Evolutionary conservation across 2,329 filamentous ascomycete species (phyloP), one percentile per base, ranked within the genome.

Genomic region (Curvularia verruculosa): DNA sequence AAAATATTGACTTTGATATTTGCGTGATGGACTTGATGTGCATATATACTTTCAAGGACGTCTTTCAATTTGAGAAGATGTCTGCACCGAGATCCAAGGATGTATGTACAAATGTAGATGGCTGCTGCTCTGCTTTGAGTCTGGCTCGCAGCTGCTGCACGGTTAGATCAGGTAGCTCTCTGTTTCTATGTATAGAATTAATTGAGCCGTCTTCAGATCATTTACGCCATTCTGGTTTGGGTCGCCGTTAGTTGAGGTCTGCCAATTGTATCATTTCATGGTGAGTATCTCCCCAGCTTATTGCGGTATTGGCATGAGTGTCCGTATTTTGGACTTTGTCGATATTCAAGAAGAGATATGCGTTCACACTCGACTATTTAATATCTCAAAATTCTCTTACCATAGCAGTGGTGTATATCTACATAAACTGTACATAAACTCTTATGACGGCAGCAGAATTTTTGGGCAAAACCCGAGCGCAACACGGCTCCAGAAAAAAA

Each of bases 291-390:
- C n/a, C n/a, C n/a, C n/a, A n/a, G n/a, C n/a, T n/a, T n/a, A n/a
- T n/a, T n/a, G 9, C 23, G 34, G 5, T 28, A 12, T 23, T 23
- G 21, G 5, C n/a, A 19, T 7, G 41, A 15, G 29, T 52, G 21
- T 6, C 23, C 37, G 13, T 50, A 58, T 7, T 52, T 18, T 15
- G 19, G 19, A 34, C 54, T 46, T 12, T 31, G 8, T n/a, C 45
- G 43, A 49, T 48, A 57, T 1, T 52, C 45, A 3, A 61, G 44
- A 3, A 59, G 34, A 45, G 55, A 59, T 12, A 61, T 23, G n/a
- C 53, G 61, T 31, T 63, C 60, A 23, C n/a, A n/a, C n/a, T n/a
- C n/a, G n/a, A n/a, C n/a, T 43, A 13, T 24, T 34, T 18, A 61
- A 15, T 4, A 21, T 18, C 13, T 53, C 53, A 18, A 59, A 61